Percentiles rank a stretch among this genome's conserved stretches.
phyloP scores from a whole-genome alignment of 2,329 filamentous ascomycete genomes.

The Aspergillus candidus region DNA sequence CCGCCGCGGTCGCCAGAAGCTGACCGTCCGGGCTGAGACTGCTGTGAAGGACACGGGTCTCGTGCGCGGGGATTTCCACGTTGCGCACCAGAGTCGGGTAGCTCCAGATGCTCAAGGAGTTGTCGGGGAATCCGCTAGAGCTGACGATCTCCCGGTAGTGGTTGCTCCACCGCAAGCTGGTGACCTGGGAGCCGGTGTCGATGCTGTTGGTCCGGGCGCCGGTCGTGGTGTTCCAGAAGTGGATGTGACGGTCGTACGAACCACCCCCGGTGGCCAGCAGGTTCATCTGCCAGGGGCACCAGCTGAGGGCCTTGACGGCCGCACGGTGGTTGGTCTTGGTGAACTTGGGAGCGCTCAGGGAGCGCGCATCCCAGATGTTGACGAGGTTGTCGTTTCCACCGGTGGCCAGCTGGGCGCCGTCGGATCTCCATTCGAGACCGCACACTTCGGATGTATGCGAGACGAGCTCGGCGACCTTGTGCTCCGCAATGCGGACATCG shows the following conservation, averaged over 20 bases:
- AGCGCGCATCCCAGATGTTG: slow-evolving; percentile 97
- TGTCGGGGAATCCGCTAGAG: slow-evolving; percentile 97
- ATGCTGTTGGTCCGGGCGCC: slow-evolving; percentile 98
- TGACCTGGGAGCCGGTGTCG: slow-evolving; percentile 96
- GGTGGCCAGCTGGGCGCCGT: slow-evolving; percentile 93
- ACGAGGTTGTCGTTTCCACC: slow-evolving; percentile 99
- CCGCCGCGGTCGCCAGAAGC: slow-evolving; percentile 92
- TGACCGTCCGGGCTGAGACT: slow-evolving; percentile 95
- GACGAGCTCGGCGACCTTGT: slow-evolving; percentile 95
- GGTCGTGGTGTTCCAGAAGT: slow-evolving; percentile 99
- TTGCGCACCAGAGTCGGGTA: slow-evolving; percentile 96
- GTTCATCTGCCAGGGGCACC: slow-evolving; percentile 99
- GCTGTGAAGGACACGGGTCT: slow-evolving; percentile 93
- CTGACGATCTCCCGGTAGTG: slow-evolving; percentile 97
- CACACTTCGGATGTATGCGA: slow-evolving; percentile 98
- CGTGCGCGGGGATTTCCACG: slow-evolving; percentile 94
- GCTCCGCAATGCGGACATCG: slow-evolving; percentile 92
- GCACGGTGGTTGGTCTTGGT: slow-evolving; percentile 99
- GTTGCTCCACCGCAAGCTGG: slow-evolving; percentile 90
- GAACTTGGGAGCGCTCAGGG: slow-evolving; percentile 90
- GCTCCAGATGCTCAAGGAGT: slow-evolving; percentile 98
- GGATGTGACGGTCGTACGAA: slow-evolving; percentile 94
- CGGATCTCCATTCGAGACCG: slow-evolving; percentile 93
- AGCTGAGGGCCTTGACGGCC: slow-evolving; percentile 94
- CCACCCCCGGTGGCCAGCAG: slow-evolving; percentile 93